Conservation (phyloP, 345 rosid genomes). For the Linum usitatissimum region DNA sequence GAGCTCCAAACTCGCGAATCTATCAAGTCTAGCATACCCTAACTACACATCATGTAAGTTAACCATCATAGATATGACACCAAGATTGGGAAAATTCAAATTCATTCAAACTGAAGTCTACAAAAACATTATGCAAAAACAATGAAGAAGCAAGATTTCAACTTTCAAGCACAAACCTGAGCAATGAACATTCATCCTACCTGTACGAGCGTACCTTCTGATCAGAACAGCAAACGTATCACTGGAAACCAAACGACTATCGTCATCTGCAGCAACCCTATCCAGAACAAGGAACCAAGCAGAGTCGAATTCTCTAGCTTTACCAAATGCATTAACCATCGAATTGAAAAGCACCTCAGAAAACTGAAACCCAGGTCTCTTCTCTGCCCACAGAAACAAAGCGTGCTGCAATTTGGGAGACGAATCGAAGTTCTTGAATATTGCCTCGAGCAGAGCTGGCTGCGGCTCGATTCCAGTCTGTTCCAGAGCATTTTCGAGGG, state of each 20-base stretch:
- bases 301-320: conserved; percentile 52
- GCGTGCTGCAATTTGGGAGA: conserved; percentile 55
- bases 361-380: conserved; percentile 38
- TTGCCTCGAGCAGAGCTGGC: conserved; percentile 27
- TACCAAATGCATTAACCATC: conserved; percentile 44
- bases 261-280: conserved; percentile 25
- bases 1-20: too few species aligned
- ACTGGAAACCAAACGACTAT: conserved; percentile 37
- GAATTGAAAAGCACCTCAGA: conserved; percentile 38
- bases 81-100: background rate
- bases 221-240: conserved; percentile 57
- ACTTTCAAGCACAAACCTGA: background rate
- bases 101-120: background rate
- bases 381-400: conserved; percentile 69
- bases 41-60: too few species aligned
- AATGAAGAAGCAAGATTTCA: background rate
- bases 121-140: background rate
- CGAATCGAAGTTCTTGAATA: conserved; percentile 48
- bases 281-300: conserved; percentile 65
- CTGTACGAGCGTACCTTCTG: conserved; percentile 76
- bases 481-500: conserved; percentile 43
- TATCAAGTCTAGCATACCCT: too few species aligned
- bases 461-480: conserved; percentile 45
- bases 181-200: conserved; percentile 22
- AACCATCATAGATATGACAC: background rate